Percentiles rank a stretch among this genome's conserved stretches.
These are phyloP conservation scores for Mentha longifolia DNA, from an alignment of 257 asterid species.

Conservation along the genomic window DNA sequence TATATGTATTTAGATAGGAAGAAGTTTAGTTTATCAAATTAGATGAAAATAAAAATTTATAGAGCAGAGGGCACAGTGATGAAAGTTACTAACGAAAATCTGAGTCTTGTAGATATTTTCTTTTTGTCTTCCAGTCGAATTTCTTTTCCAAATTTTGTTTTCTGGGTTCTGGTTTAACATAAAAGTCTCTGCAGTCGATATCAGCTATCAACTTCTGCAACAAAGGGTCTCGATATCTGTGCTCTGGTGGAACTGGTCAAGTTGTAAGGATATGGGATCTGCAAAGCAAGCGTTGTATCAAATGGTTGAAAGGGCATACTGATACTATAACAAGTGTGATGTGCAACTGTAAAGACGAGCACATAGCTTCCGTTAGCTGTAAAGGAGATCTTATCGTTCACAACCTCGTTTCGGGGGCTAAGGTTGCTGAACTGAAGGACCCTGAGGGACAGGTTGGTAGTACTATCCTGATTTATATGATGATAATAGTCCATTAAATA, in stretches of 20 bases:
- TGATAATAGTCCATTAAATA: constrained; percentile 30
- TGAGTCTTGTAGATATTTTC: not conserved
- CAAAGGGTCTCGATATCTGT: constrained; percentile 88
- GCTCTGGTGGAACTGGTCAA: constrained; percentile 95
- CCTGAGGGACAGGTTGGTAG: constrained; percentile 83
- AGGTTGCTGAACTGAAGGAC: constrained; percentile 86
- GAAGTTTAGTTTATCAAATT: not conserved
- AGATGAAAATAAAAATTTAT: not conserved
- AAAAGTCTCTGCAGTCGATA: constrained; percentile 65
- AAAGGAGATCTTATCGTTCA: constrained; percentile 91
- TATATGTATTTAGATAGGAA: not conserved
- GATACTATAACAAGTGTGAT: constrained; percentile 79
- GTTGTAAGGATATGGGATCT: constrained; percentile 95
- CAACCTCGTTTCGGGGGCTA: constrained; percentile 89
- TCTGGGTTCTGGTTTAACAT: constrained; percentile 12
- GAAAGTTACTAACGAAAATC: not conserved
- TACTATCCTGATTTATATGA: constrained; percentile 20
- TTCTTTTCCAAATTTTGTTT: constrained; percentile 17
- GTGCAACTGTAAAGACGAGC: constrained; percentile 98
- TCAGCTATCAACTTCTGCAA: constrained; percentile 87
- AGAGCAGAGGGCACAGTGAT: not conserved
- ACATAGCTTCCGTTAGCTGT: constrained; percentile 88
- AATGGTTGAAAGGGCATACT: constrained; percentile 96
- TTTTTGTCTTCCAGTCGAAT: not conserved
- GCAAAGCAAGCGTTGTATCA: constrained; percentile 88